A percentile compares a stretch with the other conserved stretches of the same genome.
phyloP scores from a whole-genome alignment of 176 grass and related monocot genomes.

The Bonia amplexicaulis region DNA sequence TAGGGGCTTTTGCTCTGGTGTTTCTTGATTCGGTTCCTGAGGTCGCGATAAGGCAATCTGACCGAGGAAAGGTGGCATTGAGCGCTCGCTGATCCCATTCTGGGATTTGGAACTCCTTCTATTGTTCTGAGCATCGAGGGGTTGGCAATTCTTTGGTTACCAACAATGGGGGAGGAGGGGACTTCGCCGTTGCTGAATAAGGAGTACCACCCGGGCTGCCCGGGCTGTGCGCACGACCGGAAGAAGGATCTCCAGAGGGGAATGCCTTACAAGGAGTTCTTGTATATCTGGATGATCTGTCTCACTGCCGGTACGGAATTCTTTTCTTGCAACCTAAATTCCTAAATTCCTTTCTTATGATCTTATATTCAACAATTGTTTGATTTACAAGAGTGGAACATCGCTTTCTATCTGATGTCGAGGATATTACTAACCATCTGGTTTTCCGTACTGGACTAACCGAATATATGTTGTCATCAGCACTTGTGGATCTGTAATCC shows the following conservation, averaged over 20 bases:
- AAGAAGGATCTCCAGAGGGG: conserved; percentile 20
- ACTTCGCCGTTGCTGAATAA: conserved; percentile 19
- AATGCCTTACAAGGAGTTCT: conserved; percentile 48
- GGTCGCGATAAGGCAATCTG: not conserved
- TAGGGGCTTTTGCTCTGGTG: not conserved
- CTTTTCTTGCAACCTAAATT: not conserved
- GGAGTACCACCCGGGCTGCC: conserved; percentile 26
- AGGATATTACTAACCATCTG: not conserved
- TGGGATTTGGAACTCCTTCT: not conserved
- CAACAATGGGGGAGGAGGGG: conserved; percentile 3
- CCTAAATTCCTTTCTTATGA: not conserved
- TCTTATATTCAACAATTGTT: not conserved
- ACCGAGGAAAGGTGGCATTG: not conserved
- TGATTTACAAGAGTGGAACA: not conserved
- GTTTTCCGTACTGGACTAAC: not conserved
- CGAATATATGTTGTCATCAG: not conserved
- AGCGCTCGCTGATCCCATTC: not conserved
- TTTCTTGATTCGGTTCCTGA: not conserved
- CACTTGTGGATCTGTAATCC: not conserved
- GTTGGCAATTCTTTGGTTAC: not conserved
- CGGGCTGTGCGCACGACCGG: conserved; percentile 34
- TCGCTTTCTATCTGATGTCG: not conserved
- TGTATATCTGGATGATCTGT: conserved; percentile 40
- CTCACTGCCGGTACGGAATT: conserved; percentile 14
- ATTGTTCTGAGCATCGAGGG: not conserved